phyloP scores from a whole-genome alignment of 257 asterid species.

The Solanum gandarillasii region DNA sequence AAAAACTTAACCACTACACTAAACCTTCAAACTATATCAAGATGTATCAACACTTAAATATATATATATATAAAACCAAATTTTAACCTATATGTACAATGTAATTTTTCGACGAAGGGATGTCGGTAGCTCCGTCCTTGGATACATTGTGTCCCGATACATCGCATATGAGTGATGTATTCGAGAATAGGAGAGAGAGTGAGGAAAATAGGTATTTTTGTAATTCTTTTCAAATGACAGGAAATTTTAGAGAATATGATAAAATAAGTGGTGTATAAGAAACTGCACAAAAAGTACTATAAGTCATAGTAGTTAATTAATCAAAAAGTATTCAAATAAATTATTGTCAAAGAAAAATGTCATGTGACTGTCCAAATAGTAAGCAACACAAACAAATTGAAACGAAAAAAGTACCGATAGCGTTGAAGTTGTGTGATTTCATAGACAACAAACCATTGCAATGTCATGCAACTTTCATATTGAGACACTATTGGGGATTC shows the following conservation, averaged over 20 bases:
- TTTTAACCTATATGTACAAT: too few species aligned
- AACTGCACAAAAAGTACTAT: not conserved
- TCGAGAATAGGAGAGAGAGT: not conserved
- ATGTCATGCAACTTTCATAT: not conserved
- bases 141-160: not conserved
- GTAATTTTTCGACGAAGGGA: too few species aligned
- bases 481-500: slow-evolving; percentile 22
- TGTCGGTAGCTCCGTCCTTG: too few species aligned
- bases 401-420: not conserved
- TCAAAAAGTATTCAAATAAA: not conserved
- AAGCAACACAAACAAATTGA: too few species aligned
- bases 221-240: not conserved
- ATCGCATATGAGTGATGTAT: too few species aligned
- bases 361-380: not conserved
- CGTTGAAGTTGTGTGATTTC: not conserved
- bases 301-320: not conserved
- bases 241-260: not conserved
- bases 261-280: too few species aligned
- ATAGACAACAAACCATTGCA: not conserved
- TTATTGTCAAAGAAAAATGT: not conserved
- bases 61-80: too few species aligned
- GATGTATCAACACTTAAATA: too few species aligned
- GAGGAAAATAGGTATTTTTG: not conserved
- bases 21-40: too few species aligned
- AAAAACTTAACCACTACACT: too few species aligned